Evolutionary conservation across 1,284 basidiomycete species (phyloP).

Genomic region (Heterobasidion irregulare): DNA sequence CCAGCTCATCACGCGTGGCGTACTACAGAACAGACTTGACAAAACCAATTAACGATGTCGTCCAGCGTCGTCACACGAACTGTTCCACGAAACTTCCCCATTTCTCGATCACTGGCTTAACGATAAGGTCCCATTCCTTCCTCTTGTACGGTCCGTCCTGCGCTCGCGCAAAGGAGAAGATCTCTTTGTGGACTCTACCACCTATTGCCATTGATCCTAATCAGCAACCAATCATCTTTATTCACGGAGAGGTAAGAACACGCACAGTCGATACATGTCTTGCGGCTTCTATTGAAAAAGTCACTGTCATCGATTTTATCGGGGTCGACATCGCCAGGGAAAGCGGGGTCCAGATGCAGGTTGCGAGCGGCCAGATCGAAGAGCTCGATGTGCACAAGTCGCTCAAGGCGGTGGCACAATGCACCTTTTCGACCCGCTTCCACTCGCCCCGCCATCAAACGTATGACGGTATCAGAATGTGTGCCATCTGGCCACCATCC

Average conservation of each 20-base stretch:
- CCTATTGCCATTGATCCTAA: conserved; percentile 26
- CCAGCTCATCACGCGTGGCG: no score
- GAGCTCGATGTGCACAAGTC: conserved; percentile 70
- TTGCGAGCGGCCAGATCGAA: conserved; percentile 51
- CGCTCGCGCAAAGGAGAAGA: conserved; percentile 59
- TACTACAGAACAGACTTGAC: no score
- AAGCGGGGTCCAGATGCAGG: conserved; percentile 51
- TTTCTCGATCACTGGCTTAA: conserved; percentile 64
- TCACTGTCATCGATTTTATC: background rate
- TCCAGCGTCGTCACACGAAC: conserved; percentile 14
- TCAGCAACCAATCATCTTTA: background rate
- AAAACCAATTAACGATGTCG: no score
- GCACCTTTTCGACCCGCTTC: conserved; percentile 44
- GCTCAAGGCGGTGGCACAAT: conserved; percentile 42
- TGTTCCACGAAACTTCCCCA: conserved; percentile 56
- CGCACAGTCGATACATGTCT: no score
- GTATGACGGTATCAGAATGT: conserved; percentile 19
- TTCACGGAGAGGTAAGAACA: conserved; percentile 1
- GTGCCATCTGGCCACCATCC: conserved; percentile 42
- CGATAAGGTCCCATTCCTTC: conserved; percentile 65
- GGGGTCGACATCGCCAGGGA: conserved; percentile 23
- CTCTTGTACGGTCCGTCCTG: conserved; percentile 41
- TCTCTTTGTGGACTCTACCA: conserved; percentile 58
- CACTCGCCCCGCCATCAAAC: conserved; percentile 36
- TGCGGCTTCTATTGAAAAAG: no score